Conservation (phyloP, 2,329 filamentous ascomycete genomes). For the Colletotrichum caudatum region DNA sequence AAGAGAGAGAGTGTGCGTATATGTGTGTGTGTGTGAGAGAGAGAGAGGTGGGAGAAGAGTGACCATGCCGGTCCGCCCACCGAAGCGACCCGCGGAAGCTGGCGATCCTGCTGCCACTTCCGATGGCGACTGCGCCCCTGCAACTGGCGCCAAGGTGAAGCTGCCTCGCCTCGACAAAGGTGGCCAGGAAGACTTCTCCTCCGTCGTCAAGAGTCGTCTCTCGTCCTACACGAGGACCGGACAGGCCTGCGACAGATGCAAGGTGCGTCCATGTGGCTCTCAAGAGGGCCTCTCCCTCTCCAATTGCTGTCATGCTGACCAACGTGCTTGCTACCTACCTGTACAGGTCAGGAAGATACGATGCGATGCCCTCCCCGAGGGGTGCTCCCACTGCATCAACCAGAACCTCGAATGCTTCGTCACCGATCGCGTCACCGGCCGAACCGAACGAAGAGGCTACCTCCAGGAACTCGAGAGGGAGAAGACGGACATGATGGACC, state of each 20-base stretch:
- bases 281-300: background rate
- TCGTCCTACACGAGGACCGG: constrained; percentile 74
- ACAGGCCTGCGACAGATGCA: constrained; percentile 90
- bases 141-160: constrained; percentile 57
- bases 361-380: constrained; percentile 83
- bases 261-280: constrained; percentile 64
- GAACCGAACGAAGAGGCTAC: constrained; percentile 82
- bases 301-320: background rate
- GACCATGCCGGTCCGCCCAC: constrained; percentile 52
- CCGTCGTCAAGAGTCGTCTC: constrained; percentile 66
- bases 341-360: constrained; percentile 83
- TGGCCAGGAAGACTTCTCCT: constrained; percentile 63
- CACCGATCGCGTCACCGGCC: constrained; percentile 87
- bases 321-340: too few species aligned
- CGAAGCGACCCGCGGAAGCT: constrained; percentile 59
- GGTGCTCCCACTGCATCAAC: constrained; percentile 84
- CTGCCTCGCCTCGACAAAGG: constrained; percentile 62
- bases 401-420: constrained; percentile 84
- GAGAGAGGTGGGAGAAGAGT: background rate
- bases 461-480: constrained; percentile 81
- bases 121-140: constrained; percentile 50
- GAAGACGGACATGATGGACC: constrained; percentile 73
- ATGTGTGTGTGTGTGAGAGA: background rate
- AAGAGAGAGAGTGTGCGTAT: background rate
- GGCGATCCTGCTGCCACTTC: constrained; percentile 48